These are phyloP conservation scores for Colletotrichum tamarilloi DNA, from an alignment of 2,329 filamentous ascomycete genomes.

Conservation along the genomic window DNA sequence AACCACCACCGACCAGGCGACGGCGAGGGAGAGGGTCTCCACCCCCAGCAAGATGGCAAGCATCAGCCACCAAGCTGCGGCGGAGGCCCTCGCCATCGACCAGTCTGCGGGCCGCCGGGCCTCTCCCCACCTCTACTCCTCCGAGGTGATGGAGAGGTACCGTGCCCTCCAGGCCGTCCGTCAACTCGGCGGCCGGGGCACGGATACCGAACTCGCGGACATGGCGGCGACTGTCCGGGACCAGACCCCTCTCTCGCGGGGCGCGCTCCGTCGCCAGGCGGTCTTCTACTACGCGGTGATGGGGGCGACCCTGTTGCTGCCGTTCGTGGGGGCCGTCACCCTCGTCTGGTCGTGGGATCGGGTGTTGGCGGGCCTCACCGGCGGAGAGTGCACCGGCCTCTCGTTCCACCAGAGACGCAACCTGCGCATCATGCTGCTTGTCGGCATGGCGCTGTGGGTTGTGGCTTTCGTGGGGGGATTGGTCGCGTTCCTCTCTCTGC, in stretches of 20 bases:
- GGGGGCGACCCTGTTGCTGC: constrained; percentile 3
- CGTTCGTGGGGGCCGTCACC: constrained; percentile 18
- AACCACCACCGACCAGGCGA: not conserved
- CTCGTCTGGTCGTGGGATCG: constrained; percentile 4
- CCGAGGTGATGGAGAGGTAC: constrained; percentile 11
- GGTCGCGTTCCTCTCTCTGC: constrained; percentile 14
- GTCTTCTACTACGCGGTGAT: constrained; percentile 18
- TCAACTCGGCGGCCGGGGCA: constrained; percentile 20
- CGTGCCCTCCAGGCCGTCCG: constrained; percentile 12
- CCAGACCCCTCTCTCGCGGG: constrained; percentile 1
- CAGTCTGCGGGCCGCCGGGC: constrained; percentile 8
- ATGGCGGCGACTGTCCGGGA: constrained; percentile 20
- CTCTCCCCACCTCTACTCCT: constrained; percentile 18
- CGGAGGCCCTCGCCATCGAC: constrained; percentile 14
- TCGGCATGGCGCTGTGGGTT: constrained; percentile 23
- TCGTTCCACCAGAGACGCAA: constrained; percentile 23
- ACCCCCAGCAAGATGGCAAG: not conserved
- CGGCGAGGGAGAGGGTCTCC: not conserved
- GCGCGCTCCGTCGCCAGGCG: constrained; percentile 18
- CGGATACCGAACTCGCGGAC: constrained; percentile 30
- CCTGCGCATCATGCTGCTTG: constrained; percentile 24
- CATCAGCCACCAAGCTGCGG: constrained; percentile 6
- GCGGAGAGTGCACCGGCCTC: constrained; percentile 32
- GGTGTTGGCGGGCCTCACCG: constrained; percentile 9
- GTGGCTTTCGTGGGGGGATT: constrained; percentile 3